Evolutionary conservation across 768 basidiomycete species (phyloP).

Genomic region (Lentinula edodes): DNA sequence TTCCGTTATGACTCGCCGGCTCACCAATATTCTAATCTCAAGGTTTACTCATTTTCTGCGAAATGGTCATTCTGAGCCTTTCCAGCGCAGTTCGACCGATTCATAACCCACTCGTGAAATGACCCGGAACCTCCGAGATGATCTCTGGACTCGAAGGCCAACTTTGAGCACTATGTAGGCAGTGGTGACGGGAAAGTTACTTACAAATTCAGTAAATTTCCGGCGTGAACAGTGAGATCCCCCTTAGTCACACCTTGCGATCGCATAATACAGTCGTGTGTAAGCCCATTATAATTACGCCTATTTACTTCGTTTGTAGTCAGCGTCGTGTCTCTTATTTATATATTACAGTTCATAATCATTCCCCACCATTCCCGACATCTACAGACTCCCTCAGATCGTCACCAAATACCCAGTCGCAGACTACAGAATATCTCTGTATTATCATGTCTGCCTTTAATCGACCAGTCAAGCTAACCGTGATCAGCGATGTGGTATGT

Average conservation of each 20-base stretch:
- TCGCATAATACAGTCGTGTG: slow-evolving; percentile 10
- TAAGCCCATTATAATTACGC: slow-evolving; percentile 16
- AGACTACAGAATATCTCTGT: background rate
- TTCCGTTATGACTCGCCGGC: background rate
- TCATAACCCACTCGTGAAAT: background rate
- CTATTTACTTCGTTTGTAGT: background rate
- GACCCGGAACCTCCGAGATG: too few species aligned
- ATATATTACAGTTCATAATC: background rate
- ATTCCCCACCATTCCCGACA: slow-evolving; percentile 2
- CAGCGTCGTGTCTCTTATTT: slow-evolving; percentile 8
- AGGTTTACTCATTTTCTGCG: background rate
- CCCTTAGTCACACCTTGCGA: background rate
- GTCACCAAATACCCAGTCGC: background rate
- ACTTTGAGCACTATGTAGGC: too few species aligned
- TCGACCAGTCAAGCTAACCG: slow-evolving; percentile 40
- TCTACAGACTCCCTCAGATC: slow-evolving; percentile 6
- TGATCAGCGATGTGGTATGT: slow-evolving; percentile 46
- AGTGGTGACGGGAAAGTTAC: background rate
- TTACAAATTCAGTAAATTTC: background rate
- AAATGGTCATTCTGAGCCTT: background rate
- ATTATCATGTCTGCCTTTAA: slow-evolving; percentile 14
- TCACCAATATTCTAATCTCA: background rate
- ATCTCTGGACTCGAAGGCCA: too few species aligned
- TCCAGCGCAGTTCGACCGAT: background rate
- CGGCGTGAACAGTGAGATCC: slow-evolving; percentile 1